These are phyloP conservation scores for Hippophae gyantsensis DNA, from an alignment of 306 rosid species.

Conservation along the genomic window DNA sequence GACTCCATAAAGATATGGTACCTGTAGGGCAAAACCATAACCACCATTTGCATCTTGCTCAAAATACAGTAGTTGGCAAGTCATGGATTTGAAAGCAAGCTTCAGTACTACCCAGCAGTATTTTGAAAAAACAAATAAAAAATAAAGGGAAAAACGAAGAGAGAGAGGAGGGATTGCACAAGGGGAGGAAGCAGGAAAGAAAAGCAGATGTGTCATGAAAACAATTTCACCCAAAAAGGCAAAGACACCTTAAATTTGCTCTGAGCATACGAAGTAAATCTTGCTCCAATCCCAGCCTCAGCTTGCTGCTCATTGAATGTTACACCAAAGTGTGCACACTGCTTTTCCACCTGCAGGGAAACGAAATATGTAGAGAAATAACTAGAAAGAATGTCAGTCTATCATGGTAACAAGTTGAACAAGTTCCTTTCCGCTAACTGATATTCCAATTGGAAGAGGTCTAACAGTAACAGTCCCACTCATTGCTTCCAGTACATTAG, in stretches of 20 bases:
- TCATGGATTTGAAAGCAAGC: constrained; percentile 10
- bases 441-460: constrained; percentile 92
- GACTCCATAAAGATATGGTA: constrained; percentile 17
- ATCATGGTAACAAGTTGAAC: constrained; percentile 17
- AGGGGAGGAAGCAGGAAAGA: background rate
- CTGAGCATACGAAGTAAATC: constrained; percentile 84
- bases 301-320: constrained; percentile 88
- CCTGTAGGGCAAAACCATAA: constrained; percentile 91
- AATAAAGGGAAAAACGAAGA: background rate
- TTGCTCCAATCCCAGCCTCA: constrained; percentile 67
- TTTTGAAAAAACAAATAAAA: background rate
- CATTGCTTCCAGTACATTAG: constrained; percentile 78
- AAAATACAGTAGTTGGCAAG: constrained; percentile 77
- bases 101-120: constrained; percentile 9
- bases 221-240: too few relatives aligned
- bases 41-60: constrained; percentile 81
- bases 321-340: constrained; percentile 90
- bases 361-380: constrained; percentile 10
- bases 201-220: background rate
- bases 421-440: constrained; percentile 96
- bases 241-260: constrained; percentile 89
- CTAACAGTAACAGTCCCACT: constrained; percentile 89
- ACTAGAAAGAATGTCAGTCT: constrained; percentile 17
- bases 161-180: background rate
- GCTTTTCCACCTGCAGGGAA: constrained; percentile 82